Evolutionary conservation across 1,139 yeast genomes (phyloP), one percentile per base, ranked within the genome.

Genomic region (Diutina sp.): DNA sequence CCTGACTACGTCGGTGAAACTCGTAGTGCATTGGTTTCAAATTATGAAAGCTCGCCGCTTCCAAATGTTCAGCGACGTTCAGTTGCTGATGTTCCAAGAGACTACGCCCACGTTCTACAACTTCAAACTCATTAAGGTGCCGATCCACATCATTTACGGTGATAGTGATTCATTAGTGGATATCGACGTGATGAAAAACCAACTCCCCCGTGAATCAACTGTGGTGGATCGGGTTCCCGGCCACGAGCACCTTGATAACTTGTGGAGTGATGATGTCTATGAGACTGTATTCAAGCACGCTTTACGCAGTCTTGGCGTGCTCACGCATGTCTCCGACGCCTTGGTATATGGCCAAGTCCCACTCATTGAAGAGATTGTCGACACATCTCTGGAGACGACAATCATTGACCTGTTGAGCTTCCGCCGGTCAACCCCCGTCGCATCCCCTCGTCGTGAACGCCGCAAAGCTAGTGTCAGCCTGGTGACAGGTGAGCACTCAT

Each of bases 11-110:
- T 85, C 95, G 4, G 97, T 90, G 53, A 91, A 91, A 69, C 83
- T 89, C 29, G 93, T 90, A 55, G 97, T 90, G 45, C 98, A 91
- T 70, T 91, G 98, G 98, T 91, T 91, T 67, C 98, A 91, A 70
- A 90, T 91, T 58, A 87, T 91, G 60, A 76, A 87, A 54, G 77
- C 88, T n/a, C 83, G 82, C 51, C 80, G 82, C 56, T 90, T 91
- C 67, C 96, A 90, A 68, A 86, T 91, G 96, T 91, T 84, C 69
- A 91, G 86, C 64, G 96, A 89, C 59, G n/a, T 50, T 18, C 58
- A 67, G 21, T 48, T 63, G 53, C 61, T 67, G 3, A 61, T 69
- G 38, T 69, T 78, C 25, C 69, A 76, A 45, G 80, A 83, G 30
- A 60, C 69, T 51, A 65, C 64, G 35, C 75, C 80, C 1, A 66